Base-by-base conservation (phyloP, 2,329 filamentous ascomycete species). In the Fusarium sacchari region DNA sequence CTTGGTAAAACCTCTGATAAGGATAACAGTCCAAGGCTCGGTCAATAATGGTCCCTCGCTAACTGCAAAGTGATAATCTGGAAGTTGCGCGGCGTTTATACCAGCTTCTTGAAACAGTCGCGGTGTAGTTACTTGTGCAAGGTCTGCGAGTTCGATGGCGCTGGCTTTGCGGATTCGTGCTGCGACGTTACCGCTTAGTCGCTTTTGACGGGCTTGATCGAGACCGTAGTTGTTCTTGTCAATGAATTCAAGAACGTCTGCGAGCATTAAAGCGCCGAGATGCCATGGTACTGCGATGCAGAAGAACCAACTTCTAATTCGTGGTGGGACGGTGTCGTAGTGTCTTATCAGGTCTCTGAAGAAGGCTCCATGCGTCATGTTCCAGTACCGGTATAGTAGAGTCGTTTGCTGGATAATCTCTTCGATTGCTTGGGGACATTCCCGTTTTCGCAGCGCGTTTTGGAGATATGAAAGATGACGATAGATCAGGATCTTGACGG, bases 281-380 rank as follows among this genome's bases (percentile, higher is more conserved):
- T 58, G 55, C 55, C 55, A 58, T 6, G 55, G 55, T 0, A 58
- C 55, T 10, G 55, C 55, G 1, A 58, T 58, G 32, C 55, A 58
- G 40, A 58, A 58, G 24, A 58, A 58, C 55, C 55, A 58, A 0
- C 55, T 58, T 28, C 42, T 18, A 1, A 58, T 58, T 0, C 55
- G 24, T 14, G 40, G 42, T 0, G 55, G 55, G 1, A 58, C 40
- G 0, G 55, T 49, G 0, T 58, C 55, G 0, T 58, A 58, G 2
- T 58, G 55, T 0, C 22, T 20, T 0, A 58, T 58, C 1, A 58
- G 32, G 1, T 58, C 55, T 28, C 55, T 11, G 15, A 58, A 58
- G 24, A 58, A 58, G 30, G 55, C 26, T 0, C 55, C 55, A 5
- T 58, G 30, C 0, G 55, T 58, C 55, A 58, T 58, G 15, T 58